phyloP scores from a whole-genome alignment of 2,329 filamentous ascomycete species.

The Beauveria scarabaeidicola region DNA sequence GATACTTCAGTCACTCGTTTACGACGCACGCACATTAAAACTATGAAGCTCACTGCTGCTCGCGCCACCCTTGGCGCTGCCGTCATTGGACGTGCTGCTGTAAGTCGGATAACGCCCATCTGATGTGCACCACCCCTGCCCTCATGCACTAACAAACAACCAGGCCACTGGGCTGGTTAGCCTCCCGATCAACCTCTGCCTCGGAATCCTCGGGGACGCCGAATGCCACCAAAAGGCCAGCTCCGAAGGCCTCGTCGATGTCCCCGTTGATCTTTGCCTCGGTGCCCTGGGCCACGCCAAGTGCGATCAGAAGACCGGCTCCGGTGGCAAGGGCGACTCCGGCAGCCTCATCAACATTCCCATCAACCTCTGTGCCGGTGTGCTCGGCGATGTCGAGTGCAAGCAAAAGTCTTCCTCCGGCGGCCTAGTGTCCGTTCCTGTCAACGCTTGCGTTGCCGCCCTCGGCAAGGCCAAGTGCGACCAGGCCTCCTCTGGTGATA shows the following conservation, averaged over 20 bases:
- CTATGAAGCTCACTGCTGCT: conserved; percentile 4
- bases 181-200: not conserved
- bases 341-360: not conserved
- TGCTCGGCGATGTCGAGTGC: conserved; percentile 1
- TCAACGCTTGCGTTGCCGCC: not conserved
- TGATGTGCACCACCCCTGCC: not conserved
- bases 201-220: not conserved
- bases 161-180: not conserved
- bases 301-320: not conserved
- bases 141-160: not conserved
- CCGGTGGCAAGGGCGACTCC: not conserved
- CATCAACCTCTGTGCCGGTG: not conserved
- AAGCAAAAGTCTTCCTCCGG: not conserved
- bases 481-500: not conserved
- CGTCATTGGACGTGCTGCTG: conserved; percentile 2
- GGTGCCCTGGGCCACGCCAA: not conserved
- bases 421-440: not conserved
- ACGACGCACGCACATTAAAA: not conserved
- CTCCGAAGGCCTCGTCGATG: not conserved
- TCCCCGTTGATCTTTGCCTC: not conserved
- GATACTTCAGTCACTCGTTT: conserved; percentile 1
- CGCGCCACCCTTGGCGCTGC: not conserved
- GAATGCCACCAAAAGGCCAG: not conserved
- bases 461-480: not conserved
- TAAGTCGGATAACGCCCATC: not conserved